A percentile compares a stretch with the other conserved stretches of the same genome.
Evolutionary conservation across 768 basidiomycete species (phyloP).

Genomic region (Agrocybe chaxingu): DNA sequence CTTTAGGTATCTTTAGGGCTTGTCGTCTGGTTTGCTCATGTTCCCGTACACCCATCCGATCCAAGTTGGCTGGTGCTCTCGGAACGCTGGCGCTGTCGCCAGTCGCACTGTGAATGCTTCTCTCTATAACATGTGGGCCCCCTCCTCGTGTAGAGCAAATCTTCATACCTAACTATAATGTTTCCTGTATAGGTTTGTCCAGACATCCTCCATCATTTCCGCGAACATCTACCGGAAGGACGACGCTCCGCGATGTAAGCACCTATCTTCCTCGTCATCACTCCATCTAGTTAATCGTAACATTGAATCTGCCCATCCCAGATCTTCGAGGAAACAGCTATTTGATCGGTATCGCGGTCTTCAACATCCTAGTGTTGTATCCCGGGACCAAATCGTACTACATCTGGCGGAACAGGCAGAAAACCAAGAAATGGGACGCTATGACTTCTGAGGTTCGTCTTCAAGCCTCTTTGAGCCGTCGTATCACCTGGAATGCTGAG

Average conservation of each 20-base stretch:
- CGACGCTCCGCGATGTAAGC: constrained; percentile 54
- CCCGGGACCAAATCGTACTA: constrained; percentile 54
- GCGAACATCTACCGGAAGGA: constrained; percentile 56
- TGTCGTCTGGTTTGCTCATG: constrained; percentile 14
- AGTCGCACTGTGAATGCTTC: constrained; percentile 59
- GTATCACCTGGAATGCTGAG: background rate
- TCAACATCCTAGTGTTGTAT: constrained; percentile 53
- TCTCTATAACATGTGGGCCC: constrained; percentile 48
- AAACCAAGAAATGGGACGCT: constrained; percentile 51
- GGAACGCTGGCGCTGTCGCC: constrained; percentile 57
- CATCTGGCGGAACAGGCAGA: constrained; percentile 54
- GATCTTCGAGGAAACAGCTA: constrained; percentile 56
- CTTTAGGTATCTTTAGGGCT: constrained; percentile 1
- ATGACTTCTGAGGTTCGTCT: constrained; percentile 46
- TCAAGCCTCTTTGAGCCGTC: background rate
- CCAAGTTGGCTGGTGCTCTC: constrained; percentile 58
- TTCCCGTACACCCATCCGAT: constrained; percentile 44
- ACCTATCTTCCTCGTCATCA: background rate
- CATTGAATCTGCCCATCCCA: constrained; percentile 13
- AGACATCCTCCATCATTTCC: constrained; percentile 36
- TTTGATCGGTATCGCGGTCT: constrained; percentile 46
- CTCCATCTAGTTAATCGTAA: background rate
- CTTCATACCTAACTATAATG: too few relatives aligned
- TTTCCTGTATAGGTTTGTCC: constrained; percentile 8
- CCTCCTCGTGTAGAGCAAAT: too few relatives aligned